Evolutionary conservation across 129 eudicot species (phyloP).

Genomic region (Scalesia atractyloides): DNA sequence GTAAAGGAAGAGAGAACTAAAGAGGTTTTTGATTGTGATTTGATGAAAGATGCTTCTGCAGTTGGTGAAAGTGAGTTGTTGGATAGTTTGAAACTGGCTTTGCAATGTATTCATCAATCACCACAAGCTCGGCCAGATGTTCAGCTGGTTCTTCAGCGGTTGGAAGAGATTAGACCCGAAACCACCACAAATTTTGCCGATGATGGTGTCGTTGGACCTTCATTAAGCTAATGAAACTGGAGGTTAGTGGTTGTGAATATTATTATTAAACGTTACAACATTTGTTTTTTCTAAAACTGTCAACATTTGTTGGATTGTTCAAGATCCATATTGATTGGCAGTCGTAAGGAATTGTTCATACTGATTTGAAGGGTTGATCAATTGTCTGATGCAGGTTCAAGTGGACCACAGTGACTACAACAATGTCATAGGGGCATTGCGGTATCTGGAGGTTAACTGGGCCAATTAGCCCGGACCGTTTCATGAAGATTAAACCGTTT

Average conservation of each 20-base stretch:
- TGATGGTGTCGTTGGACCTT: slow-evolving; percentile 47
- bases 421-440: slow-evolving; percentile 95
- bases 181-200: slow-evolving; percentile 56
- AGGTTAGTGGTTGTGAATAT: neutral
- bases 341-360: neutral
- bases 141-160: slow-evolving; percentile 62
- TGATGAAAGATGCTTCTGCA: slow-evolving; percentile 76
- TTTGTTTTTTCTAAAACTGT: too few species aligned
- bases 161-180: slow-evolving; percentile 82
- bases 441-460: slow-evolving; percentile 93
- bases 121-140: slow-evolving; percentile 79
- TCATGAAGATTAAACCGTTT: neutral
- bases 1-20: slow-evolving; percentile 95
- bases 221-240: slow-evolving; percentile 45
- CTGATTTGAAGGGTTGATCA: neutral
- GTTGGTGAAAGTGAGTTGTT: slow-evolving; percentile 80
- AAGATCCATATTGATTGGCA: too few species aligned
- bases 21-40: slow-evolving; percentile 78
- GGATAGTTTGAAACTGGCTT: slow-evolving; percentile 76
- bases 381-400: slow-evolving; percentile 58
- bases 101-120: slow-evolving; percentile 89
- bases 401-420: slow-evolving; percentile 87
- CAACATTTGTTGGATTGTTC: neutral
- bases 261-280: too few species aligned
- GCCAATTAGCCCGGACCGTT: slow-evolving; percentile 35